Base-by-base conservation (phyloP, 2,329 filamentous ascomycete genomes). In the Alternaria novae-zelandiae region DNA sequence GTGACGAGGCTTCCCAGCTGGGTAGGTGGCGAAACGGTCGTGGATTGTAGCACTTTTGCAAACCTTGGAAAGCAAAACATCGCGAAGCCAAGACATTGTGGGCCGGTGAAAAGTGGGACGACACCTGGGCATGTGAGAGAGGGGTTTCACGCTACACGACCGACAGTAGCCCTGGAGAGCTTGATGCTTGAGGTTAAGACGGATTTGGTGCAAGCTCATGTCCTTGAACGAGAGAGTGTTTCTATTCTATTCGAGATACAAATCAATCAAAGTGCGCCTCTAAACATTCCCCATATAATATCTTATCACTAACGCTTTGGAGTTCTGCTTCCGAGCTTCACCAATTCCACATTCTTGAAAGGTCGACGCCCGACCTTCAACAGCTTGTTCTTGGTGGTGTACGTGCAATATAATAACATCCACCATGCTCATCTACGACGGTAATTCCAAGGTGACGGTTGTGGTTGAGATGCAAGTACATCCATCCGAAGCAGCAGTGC, bases 401-500 rank as follows among this genome's bases (percentile, higher is more conserved):
- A 20, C 30, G 21, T 5, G 15, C n/a, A 12, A 15, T 13, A 11
- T 26, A n/a, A 13, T 5, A 43, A n/a, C 11, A 21, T 30, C 9
- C 32, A 26, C 13, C 15, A 45, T 15, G 9, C 25, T 13, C 3
- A 13, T 46, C 30, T 17, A 23, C 7, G 59, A 20, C n/a, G 15
- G 15, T 25, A 41, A 21, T 13, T 28, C 12, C 30, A 62, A n/a
- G 6, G 30, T 23, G 8, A 15, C n/a, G 6, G 20, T 7, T 2
- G 47, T 30, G 12, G 21, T 30, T n/a, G 54, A 43, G 28, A 17
- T 46, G 49, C 59, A 62, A 6, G 59, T 54, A 25, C 59, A 62
- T 21, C 59, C 54, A 28, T 36, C 59, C 9, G 59, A 54, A n/a
- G 54, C 36, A 25, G 59, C 59, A 53, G 59, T 62, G 6, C 59